Percentiles rank a stretch among this genome's conserved stretches.
These are phyloP conservation scores for Metschnikowia continentalis DNA, from an alignment of 805 yeast species.

Conservation along the genomic window DNA sequence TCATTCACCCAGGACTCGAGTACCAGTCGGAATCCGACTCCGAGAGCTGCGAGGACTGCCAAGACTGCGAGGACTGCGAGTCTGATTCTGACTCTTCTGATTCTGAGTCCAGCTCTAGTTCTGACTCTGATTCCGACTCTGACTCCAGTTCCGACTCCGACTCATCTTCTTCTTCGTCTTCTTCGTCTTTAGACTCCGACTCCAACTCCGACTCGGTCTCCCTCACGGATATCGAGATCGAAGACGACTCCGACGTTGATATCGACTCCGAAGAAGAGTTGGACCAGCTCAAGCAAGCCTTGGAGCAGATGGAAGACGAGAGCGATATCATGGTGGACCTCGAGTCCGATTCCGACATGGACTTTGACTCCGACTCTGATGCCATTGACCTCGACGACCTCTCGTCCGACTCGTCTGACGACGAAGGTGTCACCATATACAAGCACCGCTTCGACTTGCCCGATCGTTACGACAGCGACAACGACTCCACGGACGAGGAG, in stretches of 20 bases:
- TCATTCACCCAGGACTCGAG: constrained; percentile 4
- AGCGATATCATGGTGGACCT: constrained; percentile 24
- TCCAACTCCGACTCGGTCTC: constrained; percentile 6
- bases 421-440: constrained; percentile 42
- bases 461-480: constrained; percentile 27
- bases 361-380: constrained; percentile 25
- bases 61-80: constrained; percentile 7
- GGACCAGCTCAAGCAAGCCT: constrained; percentile 17
- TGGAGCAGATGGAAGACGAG: constrained; percentile 12
- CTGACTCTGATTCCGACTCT: background rate
- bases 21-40: constrained; percentile 21
- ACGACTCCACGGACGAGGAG: constrained; percentile 38
- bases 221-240: constrained; percentile 16
- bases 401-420: constrained; percentile 25
- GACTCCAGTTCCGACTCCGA: constrained; percentile 5
- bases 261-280: constrained; percentile 30
- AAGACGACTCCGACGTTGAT: constrained; percentile 16
- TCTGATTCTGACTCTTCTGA: constrained; percentile 14
- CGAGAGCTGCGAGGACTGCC: constrained; percentile 11
- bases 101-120: constrained; percentile 8
- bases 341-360: no score
- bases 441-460: constrained; percentile 39
- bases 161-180: constrained; percentile 3
- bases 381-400: constrained; percentile 1
- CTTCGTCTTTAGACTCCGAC: constrained; percentile 2